Evolutionary conservation across 169 alveolate genomes (phyloP).

Genomic region (Theileria annulata): DNA sequence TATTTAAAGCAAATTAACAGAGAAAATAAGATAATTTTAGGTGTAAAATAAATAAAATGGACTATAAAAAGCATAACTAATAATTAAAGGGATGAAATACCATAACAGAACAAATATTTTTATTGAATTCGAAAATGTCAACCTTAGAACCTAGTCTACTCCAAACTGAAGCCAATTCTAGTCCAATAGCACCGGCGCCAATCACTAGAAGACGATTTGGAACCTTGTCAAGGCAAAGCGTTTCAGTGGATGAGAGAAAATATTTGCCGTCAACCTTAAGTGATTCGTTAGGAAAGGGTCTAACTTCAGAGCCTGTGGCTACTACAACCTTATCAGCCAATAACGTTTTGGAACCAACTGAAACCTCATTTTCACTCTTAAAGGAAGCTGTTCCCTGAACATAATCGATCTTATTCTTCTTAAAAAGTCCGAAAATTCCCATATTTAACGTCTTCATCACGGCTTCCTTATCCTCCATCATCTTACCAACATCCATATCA

Average conservation of each 20-base stretch:
- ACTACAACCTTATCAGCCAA: constrained; percentile 85
- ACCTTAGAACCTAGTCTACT: constrained; percentile 89
- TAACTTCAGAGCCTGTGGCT: constrained; percentile 89
- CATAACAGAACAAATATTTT: constrained; percentile 75
- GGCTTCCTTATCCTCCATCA: constrained; percentile 81
- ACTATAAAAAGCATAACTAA: constrained; percentile 75
- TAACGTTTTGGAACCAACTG: constrained; percentile 68
- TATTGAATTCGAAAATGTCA: constrained; percentile 72
- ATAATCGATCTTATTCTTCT: constrained; percentile 90
- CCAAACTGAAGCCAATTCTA: constrained; percentile 95
- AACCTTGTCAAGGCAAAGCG: constrained; percentile 71
- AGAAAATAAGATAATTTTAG: constrained; percentile 73
- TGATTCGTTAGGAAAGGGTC: constrained; percentile 59
- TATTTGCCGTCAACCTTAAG: constrained; percentile 55
- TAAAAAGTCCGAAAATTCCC: constrained; percentile 91
- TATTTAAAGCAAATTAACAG: background rate
- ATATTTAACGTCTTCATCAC: constrained; percentile 85
- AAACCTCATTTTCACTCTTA: constrained; percentile 33
- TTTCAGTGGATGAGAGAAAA: constrained; percentile 71
- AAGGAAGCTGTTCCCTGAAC: constrained; percentile 55
- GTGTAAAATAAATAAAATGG: constrained; percentile 62
- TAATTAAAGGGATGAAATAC: constrained; percentile 57
- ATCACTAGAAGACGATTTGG: constrained; percentile 90
- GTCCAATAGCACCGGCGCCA: constrained; percentile 99
- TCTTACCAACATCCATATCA: constrained; percentile 78